These are phyloP conservation scores for Candida nanaspora DNA, from an alignment of 805 yeast species.

Conservation along the genomic window DNA sequence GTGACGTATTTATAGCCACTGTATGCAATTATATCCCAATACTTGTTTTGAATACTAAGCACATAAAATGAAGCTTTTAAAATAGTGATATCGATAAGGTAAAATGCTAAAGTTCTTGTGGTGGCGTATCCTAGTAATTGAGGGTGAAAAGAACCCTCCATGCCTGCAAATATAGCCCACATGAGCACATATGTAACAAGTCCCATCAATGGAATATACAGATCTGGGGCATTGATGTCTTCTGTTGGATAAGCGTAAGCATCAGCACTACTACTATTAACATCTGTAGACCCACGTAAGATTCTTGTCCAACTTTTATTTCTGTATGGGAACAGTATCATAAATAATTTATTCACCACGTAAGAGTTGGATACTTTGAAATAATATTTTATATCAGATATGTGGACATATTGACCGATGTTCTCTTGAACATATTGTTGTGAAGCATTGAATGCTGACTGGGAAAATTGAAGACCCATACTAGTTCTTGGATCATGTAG, in stretches of 20 bases:
- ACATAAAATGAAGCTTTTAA: constrained; percentile 80
- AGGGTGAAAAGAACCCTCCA: constrained; percentile 88
- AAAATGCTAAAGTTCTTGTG: constrained; percentile 78
- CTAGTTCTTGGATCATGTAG: constrained; percentile 75
- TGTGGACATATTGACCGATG: constrained; percentile 43
- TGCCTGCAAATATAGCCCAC: constrained; percentile 79
- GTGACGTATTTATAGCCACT: constrained; percentile 94
- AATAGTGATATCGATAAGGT: constrained; percentile 65
- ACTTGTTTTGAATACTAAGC: constrained; percentile 58
- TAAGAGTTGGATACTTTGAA: constrained; percentile 89
- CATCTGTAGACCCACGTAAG: constrained; percentile 27
- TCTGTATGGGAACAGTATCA: constrained; percentile 80
- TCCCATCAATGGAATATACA: constrained; percentile 94
- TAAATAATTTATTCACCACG: constrained; percentile 63
- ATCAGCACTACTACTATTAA: constrained; percentile 27
- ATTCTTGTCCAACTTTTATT: constrained; percentile 78
- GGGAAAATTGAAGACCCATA: constrained; percentile 84
- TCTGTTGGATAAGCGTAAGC: constrained; percentile 68
- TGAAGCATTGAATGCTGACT: constrained; percentile 74
- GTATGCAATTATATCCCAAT: constrained; percentile 82
- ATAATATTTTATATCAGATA: constrained; percentile 66
- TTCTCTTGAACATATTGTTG: constrained; percentile 74
- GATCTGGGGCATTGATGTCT: constrained; percentile 92
- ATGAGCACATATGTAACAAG: constrained; percentile 78
- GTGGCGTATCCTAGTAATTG: constrained; percentile 83